phyloP scores from a whole-genome alignment of 495 filamentous ascomycete genomes.

The Daldinia caldariorum region DNA sequence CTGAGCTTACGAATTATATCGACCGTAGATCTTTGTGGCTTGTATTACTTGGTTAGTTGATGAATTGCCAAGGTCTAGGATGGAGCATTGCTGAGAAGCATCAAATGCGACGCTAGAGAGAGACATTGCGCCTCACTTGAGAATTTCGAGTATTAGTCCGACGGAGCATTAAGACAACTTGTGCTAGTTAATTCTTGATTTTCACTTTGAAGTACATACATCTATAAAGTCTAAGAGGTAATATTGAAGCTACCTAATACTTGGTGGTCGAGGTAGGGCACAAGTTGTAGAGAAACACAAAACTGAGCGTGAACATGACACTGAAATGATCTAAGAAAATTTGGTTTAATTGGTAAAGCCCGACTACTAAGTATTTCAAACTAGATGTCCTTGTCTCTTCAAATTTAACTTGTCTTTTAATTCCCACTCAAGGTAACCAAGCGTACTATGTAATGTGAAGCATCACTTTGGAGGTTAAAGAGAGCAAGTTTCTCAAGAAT shows the following conservation, averaged over 20 bases:
- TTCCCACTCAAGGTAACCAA: too few species aligned
- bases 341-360: too few species aligned
- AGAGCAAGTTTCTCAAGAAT: too few species aligned
- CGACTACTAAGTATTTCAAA: background rate
- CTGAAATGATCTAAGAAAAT: too few species aligned
- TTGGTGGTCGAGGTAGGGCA: background rate
- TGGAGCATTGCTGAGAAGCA: background rate
- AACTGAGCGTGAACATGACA: background rate
- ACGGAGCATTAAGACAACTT: background rate
- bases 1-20: background rate
- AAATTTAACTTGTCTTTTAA: background rate
- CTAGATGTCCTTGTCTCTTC: background rate
- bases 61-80: background rate
- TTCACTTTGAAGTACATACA: background rate
- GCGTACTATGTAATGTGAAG: too few species aligned
- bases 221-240: too few species aligned
- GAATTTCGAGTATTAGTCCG: background rate
- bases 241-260: background rate
- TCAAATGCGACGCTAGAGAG: slow-evolving; percentile 1
- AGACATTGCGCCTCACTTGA: slow-evolving; percentile 6
- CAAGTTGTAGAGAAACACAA: background rate
- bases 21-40: background rate
- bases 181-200: background rate
- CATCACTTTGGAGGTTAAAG: too few species aligned
- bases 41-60: slow-evolving; percentile 4